phyloP scores from a whole-genome alignment of 345 rosid genomes.

The Nasturtium officinale region DNA sequence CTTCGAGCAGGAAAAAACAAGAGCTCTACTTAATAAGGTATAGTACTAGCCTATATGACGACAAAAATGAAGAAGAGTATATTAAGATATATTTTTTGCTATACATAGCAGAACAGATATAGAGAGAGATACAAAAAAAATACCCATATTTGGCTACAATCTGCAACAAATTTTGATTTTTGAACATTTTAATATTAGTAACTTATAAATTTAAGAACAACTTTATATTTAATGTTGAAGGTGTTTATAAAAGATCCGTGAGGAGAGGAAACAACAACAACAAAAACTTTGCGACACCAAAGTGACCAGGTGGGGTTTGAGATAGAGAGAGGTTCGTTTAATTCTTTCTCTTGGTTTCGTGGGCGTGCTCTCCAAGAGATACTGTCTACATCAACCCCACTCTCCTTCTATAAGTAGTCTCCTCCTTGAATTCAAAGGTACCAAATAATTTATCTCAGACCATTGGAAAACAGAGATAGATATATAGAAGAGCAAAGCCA shows the following conservation, averaged over 20 bases:
- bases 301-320: slow-evolving; percentile 34
- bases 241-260: slow-evolving; percentile 3
- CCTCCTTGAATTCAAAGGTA: not conserved
- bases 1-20: not conserved
- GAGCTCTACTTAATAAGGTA: not conserved
- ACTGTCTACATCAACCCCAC: slow-evolving; percentile 13
- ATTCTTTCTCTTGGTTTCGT: slow-evolving; percentile 15
- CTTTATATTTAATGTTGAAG: not conserved
- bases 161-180: slow-evolving; percentile 1
- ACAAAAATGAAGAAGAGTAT: no score
- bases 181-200: not conserved
- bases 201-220: not conserved
- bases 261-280: not conserved
- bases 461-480: slow-evolving; percentile 2
- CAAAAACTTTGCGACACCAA: slow-evolving; percentile 15
- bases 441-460: not conserved
- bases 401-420: slow-evolving; percentile 15
- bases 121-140: not conserved
- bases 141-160: not conserved
- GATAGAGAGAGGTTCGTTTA: slow-evolving; percentile 18
- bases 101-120: not conserved
- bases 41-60: no score
- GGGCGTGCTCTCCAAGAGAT: slow-evolving; percentile 40
- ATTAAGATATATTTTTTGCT: no score
- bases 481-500: slow-evolving; percentile 29